A percentile compares a stretch with the other conserved stretches of the same genome.
These are phyloP conservation scores for Talaromyces islandicus DNA, from an alignment of 2,329 filamentous ascomycete genomes.

Conservation along the genomic window DNA sequence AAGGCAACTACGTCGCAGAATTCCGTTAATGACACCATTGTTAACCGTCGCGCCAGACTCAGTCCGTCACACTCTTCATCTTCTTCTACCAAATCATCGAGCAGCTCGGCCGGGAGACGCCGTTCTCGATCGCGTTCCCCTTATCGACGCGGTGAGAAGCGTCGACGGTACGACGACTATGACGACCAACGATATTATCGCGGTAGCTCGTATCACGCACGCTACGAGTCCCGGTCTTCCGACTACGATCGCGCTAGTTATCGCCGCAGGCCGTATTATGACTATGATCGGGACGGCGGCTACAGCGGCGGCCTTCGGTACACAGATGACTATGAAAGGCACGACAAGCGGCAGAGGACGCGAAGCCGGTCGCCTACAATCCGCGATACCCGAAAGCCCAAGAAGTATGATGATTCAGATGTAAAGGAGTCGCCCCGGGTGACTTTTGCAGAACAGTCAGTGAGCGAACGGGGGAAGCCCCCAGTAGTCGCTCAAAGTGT, in stretches of 20 bases:
- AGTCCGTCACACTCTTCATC: slow-evolving; percentile 46
- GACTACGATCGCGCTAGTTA: slow-evolving; percentile 34
- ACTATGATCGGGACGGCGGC: slow-evolving; percentile 44
- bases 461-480: slow-evolving; percentile 59
- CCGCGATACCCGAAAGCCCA: slow-evolving; percentile 32
- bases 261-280: slow-evolving; percentile 40
- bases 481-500: slow-evolving; percentile 53
- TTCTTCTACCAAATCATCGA: slow-evolving; percentile 38
- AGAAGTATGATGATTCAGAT: slow-evolving; percentile 33
- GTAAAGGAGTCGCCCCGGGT: slow-evolving; percentile 32
- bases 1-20: slow-evolving; percentile 79
- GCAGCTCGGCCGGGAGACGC: slow-evolving; percentile 36
- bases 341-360: slow-evolving; percentile 53
- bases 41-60: slow-evolving; percentile 90
- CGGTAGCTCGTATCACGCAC: slow-evolving; percentile 24
- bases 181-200: slow-evolving; percentile 28
- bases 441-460: slow-evolving; percentile 52
- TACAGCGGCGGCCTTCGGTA: slow-evolving; percentile 39
- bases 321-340: slow-evolving; percentile 45
- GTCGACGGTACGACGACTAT: slow-evolving; percentile 33
- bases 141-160: slow-evolving; percentile 38
- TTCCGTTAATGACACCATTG: slow-evolving; percentile 68
- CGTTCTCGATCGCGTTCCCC: slow-evolving; percentile 43
- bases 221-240: slow-evolving; percentile 28
- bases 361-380: slow-evolving; percentile 44